Percentiles rank a stretch among this genome's conserved stretches.
Evolutionary conservation across 257 asterid genomes (phyloP).

Genomic region (Rehmannia glutinosa): DNA sequence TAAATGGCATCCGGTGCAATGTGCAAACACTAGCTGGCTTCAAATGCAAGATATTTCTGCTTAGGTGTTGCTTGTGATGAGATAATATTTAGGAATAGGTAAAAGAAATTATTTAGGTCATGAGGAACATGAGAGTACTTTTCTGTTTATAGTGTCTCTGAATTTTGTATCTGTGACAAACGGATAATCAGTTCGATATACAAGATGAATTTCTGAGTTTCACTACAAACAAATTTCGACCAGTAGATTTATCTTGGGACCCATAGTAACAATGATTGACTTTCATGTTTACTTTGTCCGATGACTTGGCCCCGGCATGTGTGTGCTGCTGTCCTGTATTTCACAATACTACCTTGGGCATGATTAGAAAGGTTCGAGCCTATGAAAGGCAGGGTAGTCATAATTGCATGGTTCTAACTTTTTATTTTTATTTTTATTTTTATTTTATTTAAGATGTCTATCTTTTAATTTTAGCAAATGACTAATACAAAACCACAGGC

Average conservation of each 20-base stretch:
- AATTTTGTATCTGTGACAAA: too few relatives aligned
- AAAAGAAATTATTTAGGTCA: too few relatives aligned
- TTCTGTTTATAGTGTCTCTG: too few relatives aligned
- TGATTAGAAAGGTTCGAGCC: background rate
- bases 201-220: too few relatives aligned
- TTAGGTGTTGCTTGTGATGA: too few relatives aligned
- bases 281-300: background rate
- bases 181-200: too few relatives aligned
- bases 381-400: background rate
- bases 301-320: background rate
- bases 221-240: too few relatives aligned
- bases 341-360: conserved; percentile 10
- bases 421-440: background rate
- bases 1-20: background rate
- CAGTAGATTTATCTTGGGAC: background rate
- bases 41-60: too few relatives aligned
- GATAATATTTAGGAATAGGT: too few relatives aligned
- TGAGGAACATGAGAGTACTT: too few relatives aligned
- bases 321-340: background rate
- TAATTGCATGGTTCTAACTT: background rate
- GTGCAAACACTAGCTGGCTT: too few relatives aligned
- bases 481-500: conserved; percentile 45
- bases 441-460: background rate
- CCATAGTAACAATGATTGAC: background rate
- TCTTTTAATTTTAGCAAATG: conserved; percentile 2